Evolutionary conservation across 192 early-diverging fungal species (phyloP).

Genomic region (Entophlyctis luteolus): DNA sequence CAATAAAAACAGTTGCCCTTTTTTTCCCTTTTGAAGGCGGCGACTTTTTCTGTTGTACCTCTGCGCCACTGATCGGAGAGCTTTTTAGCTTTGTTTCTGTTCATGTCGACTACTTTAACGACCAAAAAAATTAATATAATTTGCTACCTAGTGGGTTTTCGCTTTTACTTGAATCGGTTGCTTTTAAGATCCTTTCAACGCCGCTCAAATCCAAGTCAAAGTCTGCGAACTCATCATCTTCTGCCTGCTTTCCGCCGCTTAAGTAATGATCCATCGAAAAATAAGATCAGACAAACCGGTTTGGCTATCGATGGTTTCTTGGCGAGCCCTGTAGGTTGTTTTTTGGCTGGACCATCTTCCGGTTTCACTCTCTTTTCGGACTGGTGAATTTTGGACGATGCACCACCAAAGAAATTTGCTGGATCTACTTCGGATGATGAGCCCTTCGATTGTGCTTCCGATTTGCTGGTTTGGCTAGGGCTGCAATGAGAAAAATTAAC

Average conservation of each 20-base stretch:
- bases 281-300: background rate
- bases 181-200: background rate
- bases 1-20: background rate
- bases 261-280: background rate
- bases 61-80: too few relatives aligned
- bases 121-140: too few relatives aligned
- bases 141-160: too few relatives aligned
- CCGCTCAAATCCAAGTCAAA: conserved; percentile 17
- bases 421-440: too few relatives aligned
- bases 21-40: too few relatives aligned
- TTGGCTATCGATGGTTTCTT: conserved; percentile 11
- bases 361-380: conserved; percentile 12
- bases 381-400: conserved; percentile 12
- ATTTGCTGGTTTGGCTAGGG: too few relatives aligned
- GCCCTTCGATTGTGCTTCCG: too few relatives aligned
- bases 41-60: too few relatives aligned
- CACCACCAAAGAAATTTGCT: conserved; percentile 4
- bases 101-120: too few relatives aligned
- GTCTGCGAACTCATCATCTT: conserved; percentile 20
- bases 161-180: background rate
- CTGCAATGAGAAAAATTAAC: too few relatives aligned
- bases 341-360: background rate
- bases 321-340: background rate
- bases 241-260: background rate
- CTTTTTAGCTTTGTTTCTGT: too few relatives aligned